These are phyloP conservation scores for Yueomyces sinensis DNA, from an alignment of 805 yeast genomes.

Conservation along the genomic window DNA sequence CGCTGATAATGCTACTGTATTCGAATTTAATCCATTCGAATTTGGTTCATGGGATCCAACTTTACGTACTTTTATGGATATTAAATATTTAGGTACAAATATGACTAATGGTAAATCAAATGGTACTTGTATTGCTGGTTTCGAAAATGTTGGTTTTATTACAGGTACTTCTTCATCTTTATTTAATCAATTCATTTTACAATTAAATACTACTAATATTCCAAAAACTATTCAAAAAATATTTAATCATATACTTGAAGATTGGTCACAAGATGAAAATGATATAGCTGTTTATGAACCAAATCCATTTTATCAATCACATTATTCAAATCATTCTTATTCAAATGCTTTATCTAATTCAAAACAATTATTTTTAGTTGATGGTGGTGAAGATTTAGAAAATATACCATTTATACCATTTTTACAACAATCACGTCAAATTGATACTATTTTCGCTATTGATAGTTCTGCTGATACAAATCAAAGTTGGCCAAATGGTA, in stretches of 20 bases:
- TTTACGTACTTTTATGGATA: slow-evolving; percentile 48
- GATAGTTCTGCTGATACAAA: slow-evolving; percentile 61
- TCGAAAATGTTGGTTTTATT: slow-evolving; percentile 71
- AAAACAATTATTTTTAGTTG: slow-evolving; percentile 41
- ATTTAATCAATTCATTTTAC: slow-evolving; percentile 56
- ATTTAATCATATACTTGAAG: slow-evolving; percentile 31
- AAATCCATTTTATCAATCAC: slow-evolving; percentile 50
- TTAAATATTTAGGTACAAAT: slow-evolving; percentile 58
- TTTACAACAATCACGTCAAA: slow-evolving; percentile 43
- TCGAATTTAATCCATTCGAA: slow-evolving; percentile 53
- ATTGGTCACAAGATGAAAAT: slow-evolving; percentile 36
- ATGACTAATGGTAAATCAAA: slow-evolving; percentile 48
- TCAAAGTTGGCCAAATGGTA: slow-evolving; percentile 53
- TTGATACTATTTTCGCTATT: slow-evolving; percentile 53
- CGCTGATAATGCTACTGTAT: slow-evolving; percentile 55
- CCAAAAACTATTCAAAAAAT: slow-evolving; percentile 34
- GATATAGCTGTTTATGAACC: slow-evolving; percentile 63
- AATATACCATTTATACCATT: slow-evolving; percentile 53
- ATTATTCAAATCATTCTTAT: slow-evolving; percentile 21
- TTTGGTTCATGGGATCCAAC: slow-evolving; percentile 86
- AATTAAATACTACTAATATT: slow-evolving; percentile 40
- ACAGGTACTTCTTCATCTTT: slow-evolving; percentile 76
- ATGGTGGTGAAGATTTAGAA: slow-evolving; percentile 63
- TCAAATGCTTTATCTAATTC: slow-evolving; percentile 29
- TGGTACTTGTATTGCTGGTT: slow-evolving; percentile 53